These are phyloP conservation scores for Sherardia arvensis DNA, from an alignment of 257 asterid genomes.

Conservation along the genomic window DNA sequence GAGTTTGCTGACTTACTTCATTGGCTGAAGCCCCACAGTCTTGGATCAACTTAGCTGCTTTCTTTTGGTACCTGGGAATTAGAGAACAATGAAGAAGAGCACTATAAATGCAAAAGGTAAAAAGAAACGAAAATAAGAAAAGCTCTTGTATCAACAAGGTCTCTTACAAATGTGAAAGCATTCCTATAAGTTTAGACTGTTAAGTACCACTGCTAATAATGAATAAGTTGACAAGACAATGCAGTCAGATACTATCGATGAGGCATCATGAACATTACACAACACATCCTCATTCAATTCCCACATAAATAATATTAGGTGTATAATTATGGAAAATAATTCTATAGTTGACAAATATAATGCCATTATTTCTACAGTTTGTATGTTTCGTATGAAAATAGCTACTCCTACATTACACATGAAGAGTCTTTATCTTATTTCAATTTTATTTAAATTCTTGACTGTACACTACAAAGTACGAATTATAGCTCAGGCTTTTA, in stretches of 20 bases:
- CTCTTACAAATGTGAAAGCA: background rate
- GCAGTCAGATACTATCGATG: background rate
- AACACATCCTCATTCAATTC: background rate
- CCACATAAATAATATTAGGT: background rate
- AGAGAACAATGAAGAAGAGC: conserved; percentile 6
- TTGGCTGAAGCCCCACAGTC: conserved; percentile 92
- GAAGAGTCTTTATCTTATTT: too few relatives aligned
- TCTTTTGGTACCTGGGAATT: conserved; percentile 74
- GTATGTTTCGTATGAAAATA: background rate
- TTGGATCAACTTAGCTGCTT: conserved; percentile 78
- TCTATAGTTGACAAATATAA: background rate
- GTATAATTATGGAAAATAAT: background rate
- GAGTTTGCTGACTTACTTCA: conserved; percentile 40
- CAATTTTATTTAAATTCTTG: too few relatives aligned
- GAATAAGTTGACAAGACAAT: background rate
- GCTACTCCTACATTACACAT: background rate
- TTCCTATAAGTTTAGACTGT: background rate
- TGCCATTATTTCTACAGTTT: background rate
- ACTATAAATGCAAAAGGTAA: background rate
- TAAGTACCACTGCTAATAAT: background rate
- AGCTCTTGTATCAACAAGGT: background rate
- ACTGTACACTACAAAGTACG: background rate
- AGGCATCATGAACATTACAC: background rate
- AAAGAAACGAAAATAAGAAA: background rate
- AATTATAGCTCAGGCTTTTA: background rate